These are phyloP conservation scores for Fusarium solani-melongenae DNA, from an alignment of 2,329 filamentous ascomycete genomes.

Conservation along the genomic window DNA sequence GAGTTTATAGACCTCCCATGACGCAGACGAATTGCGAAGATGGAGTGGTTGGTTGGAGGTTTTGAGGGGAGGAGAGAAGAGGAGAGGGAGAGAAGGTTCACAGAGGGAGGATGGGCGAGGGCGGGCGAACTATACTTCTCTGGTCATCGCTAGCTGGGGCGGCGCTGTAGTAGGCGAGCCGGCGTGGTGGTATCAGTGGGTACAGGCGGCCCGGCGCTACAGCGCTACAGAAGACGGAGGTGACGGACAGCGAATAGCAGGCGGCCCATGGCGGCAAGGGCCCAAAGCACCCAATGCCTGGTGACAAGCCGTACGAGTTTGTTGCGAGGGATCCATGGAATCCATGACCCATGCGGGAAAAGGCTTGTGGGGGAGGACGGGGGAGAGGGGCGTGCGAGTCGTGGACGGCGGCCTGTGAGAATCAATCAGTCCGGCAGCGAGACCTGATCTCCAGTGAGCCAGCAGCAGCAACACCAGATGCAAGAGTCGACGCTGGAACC, in stretches of 20 bases:
- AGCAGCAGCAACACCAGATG: neutral
- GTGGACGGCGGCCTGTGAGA: slow-evolving; percentile 11
- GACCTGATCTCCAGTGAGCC: neutral
- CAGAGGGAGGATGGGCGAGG: slow-evolving; percentile 34
- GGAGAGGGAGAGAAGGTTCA: slow-evolving; percentile 24
- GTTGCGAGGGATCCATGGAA: slow-evolving; percentile 15
- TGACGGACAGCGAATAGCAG: slow-evolving; percentile 36
- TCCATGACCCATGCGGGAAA: slow-evolving; percentile 20
- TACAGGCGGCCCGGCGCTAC: slow-evolving; percentile 42
- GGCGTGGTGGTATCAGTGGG: slow-evolving; percentile 43
- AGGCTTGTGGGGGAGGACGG: slow-evolving; percentile 21
- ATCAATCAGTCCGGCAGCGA: neutral
- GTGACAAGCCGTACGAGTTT: slow-evolving; percentile 37
- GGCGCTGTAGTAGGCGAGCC: slow-evolving; percentile 29
- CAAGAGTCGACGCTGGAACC: slow-evolving; percentile 14
- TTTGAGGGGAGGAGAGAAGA: slow-evolving; percentile 12
- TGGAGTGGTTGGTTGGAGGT: slow-evolving; percentile 11
- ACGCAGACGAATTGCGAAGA: slow-evolving; percentile 26
- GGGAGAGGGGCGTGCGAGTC: slow-evolving; percentile 1
- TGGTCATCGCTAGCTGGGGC: slow-evolving; percentile 37
- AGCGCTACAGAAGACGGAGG: slow-evolving; percentile 30
- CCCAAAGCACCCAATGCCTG: slow-evolving; percentile 26
- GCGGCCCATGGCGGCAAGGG: slow-evolving; percentile 17
- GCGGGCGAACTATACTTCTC: slow-evolving; percentile 39
- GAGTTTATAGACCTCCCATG: slow-evolving; percentile 30